Base-by-base conservation (phyloP, 306 rosid genomes). In the Cucurbita pepo region DNA sequence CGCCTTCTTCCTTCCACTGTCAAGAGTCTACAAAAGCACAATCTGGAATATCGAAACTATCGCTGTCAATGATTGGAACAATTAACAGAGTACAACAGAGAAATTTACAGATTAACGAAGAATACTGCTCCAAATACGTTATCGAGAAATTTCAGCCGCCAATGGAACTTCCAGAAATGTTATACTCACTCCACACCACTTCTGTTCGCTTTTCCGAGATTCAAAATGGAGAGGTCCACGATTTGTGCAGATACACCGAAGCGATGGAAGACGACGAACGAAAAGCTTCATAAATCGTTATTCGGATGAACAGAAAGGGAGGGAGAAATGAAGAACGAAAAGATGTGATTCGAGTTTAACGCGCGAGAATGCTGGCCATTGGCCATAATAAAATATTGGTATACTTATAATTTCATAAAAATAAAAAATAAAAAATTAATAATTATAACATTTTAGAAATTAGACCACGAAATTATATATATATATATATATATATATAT, bases 91-190 rank as follows among this genome's bases (percentile, higher is more conserved):
- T 44, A 43, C 54, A 44, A 5, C 71, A 45, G 11, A 74, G 10
- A 55, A 21, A 59, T 19, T 16, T 16, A 10, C n/a, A 18, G 70
- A 59, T 10, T 6, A 21, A 5, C 48, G 14, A 11, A 10, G 9
- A 44, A 37, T 14, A 3, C 59, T 22, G 77, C 37, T 41, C 1
- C 3, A 25, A 22, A 43, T 21, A n/a, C 3, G 10, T 75, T 86
- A 90, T 96, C 80, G 97, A 94, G 86, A 76, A 83, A 84, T 82
- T 89, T 43, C 94, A 91, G 5, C 88, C 86, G 74, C 98, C 96
- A 38, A 87, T 86, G 77, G 94, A 91, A 87, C 85, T 19, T 10
- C 38, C 90, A 82, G 86, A 90, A 41, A 90, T 83, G 83, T 87
- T 94, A 86, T 90, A 94, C 76, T 89, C 88, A 53, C 89, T 86